Percentiles rank a stretch among this genome's conserved stretches.
Conservation (phyloP, 2,329 filamentous ascomycete species). For the Cladosporium velox region DNA sequence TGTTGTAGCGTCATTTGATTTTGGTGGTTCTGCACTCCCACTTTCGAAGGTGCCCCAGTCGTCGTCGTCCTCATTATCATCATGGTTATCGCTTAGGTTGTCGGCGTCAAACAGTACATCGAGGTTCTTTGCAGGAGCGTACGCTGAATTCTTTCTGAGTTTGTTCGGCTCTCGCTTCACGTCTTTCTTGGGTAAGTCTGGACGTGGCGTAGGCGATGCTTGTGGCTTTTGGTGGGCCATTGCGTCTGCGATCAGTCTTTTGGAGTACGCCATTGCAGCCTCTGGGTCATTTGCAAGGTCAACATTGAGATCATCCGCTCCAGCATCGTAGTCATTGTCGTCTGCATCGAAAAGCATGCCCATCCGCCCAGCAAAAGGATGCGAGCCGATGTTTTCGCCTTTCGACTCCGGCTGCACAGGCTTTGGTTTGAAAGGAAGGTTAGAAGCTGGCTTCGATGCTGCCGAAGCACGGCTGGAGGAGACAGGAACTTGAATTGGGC, state of each 20-base stretch:
- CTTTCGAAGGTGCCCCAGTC: slow-evolving; percentile 40
- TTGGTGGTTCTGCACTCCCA: background rate
- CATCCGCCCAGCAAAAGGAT: slow-evolving; percentile 39
- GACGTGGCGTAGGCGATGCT: background rate
- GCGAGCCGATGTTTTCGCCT: slow-evolving; percentile 25
- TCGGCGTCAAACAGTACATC: slow-evolving; percentile 40
- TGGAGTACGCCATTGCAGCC: slow-evolving; percentile 40
- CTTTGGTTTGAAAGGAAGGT: slow-evolving; percentile 27
- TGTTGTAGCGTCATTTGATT: background rate
- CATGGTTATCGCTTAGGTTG: slow-evolving; percentile 29
- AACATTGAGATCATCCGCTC: slow-evolving; percentile 34
- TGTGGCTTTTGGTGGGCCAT: slow-evolving; percentile 24
- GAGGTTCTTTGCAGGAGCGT: slow-evolving; percentile 24
- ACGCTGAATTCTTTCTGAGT: slow-evolving; percentile 30
- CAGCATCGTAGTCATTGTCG: slow-evolving; percentile 39
- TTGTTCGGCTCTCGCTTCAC: slow-evolving; percentile 29
- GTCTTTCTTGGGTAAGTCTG: background rate
- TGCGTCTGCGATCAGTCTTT: slow-evolving; percentile 35
- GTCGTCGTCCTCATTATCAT: slow-evolving; percentile 33
- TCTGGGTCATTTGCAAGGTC: slow-evolving; percentile 38
- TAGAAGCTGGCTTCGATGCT: background rate
- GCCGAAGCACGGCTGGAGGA: background rate
- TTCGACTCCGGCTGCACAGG: slow-evolving; percentile 1
- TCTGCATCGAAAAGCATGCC: slow-evolving; percentile 37
- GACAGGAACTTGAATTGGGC: background rate